These are phyloP conservation scores for Knoxdaviesia capensis DNA, from an alignment of 2,329 filamentous ascomycete species.

Conservation along the genomic window DNA sequence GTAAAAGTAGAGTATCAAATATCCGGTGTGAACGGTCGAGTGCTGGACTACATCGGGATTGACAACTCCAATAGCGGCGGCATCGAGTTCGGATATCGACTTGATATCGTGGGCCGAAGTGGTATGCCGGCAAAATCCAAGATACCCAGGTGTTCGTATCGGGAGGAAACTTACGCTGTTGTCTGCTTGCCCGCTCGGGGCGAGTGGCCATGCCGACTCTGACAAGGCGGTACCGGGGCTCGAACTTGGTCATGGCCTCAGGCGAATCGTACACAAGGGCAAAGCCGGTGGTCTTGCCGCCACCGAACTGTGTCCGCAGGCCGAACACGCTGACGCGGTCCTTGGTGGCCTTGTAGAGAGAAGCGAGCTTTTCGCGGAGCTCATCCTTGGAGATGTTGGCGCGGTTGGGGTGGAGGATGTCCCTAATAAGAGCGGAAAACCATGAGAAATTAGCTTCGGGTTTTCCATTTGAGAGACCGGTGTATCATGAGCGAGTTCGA, in stretches of 20 bases:
- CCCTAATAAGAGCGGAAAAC: slow-evolving; percentile 33
- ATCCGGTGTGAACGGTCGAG: too few species aligned
- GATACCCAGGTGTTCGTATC: not conserved
- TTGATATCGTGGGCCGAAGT: too few species aligned
- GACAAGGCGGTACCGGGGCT: slow-evolving; percentile 94
- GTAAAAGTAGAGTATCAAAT: too few species aligned
- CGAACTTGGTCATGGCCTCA: slow-evolving; percentile 99
- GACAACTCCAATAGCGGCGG: too few species aligned
- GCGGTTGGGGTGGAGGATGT: slow-evolving; percentile 97
- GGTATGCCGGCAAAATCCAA: too few species aligned
- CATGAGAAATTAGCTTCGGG: slow-evolving; percentile 5
- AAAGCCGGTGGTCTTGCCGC: slow-evolving; percentile 98
- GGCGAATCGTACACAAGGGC: slow-evolving; percentile 95
- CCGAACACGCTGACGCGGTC: slow-evolving; percentile 97
- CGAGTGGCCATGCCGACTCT: slow-evolving; percentile 82
- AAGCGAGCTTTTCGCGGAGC: slow-evolving; percentile 82
- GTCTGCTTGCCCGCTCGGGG: slow-evolving; percentile 93
- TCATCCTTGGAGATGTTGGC: slow-evolving; percentile 99
- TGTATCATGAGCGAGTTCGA: too few species aligned
- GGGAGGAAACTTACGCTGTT: slow-evolving; percentile 69
- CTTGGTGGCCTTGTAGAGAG: slow-evolving; percentile 96
- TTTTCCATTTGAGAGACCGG: too few species aligned
- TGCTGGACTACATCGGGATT: too few species aligned
- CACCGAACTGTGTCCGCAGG: slow-evolving; percentile 97
- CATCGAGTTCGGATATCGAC: too few species aligned